Evolutionary conservation across 495 filamentous ascomycete species (phyloP).

Genomic region (Trichoderma virens): DNA sequence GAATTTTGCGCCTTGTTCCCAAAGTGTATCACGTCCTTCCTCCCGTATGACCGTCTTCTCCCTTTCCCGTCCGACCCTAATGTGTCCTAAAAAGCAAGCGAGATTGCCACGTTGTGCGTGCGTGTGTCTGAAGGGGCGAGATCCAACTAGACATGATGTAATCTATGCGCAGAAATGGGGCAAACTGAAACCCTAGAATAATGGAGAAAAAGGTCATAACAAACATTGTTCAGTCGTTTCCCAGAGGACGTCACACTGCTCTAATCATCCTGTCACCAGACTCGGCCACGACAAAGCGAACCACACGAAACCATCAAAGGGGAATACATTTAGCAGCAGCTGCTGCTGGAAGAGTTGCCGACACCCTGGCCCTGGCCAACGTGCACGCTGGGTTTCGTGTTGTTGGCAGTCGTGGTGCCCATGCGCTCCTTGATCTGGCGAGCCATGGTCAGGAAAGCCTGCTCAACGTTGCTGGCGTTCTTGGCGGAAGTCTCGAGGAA

Average conservation of each 20-base stretch:
- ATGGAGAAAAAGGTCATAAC: slow-evolving; percentile 6
- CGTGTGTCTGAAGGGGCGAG: slow-evolving; percentile 6
- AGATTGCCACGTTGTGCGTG: slow-evolving; percentile 4
- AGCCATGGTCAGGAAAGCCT: slow-evolving; percentile 99
- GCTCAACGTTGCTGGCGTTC: slow-evolving; percentile 98
- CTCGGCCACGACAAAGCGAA: slow-evolving; percentile 7
- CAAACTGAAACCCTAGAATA: slow-evolving; percentile 2
- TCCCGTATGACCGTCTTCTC: slow-evolving; percentile 4
- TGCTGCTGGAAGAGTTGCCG: slow-evolving; percentile 78
- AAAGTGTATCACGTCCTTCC: slow-evolving; percentile 5
- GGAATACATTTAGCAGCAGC: slow-evolving; percentile 73
- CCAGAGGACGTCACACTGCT: slow-evolving; percentile 2
- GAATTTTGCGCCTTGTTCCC: background rate
- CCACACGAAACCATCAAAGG: slow-evolving; percentile 8
- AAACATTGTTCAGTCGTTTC: slow-evolving; percentile 1
- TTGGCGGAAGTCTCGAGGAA: slow-evolving; percentile 99
- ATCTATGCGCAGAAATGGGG: slow-evolving; percentile 10
- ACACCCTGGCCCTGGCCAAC: slow-evolving; percentile 92
- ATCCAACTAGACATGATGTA: slow-evolving; percentile 10
- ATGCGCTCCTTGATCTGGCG: slow-evolving; percentile 99
- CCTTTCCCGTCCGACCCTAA: slow-evolving; percentile 8
- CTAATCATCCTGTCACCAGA: slow-evolving; percentile 7
- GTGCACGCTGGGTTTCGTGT: slow-evolving; percentile 97
- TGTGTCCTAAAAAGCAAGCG: slow-evolving; percentile 8
- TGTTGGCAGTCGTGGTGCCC: slow-evolving; percentile 87